Evolutionary conservation across 2,329 filamentous ascomycete genomes (phyloP), one percentile per base, ranked within the genome.

Genomic region (Eurotiales sp.): DNA sequence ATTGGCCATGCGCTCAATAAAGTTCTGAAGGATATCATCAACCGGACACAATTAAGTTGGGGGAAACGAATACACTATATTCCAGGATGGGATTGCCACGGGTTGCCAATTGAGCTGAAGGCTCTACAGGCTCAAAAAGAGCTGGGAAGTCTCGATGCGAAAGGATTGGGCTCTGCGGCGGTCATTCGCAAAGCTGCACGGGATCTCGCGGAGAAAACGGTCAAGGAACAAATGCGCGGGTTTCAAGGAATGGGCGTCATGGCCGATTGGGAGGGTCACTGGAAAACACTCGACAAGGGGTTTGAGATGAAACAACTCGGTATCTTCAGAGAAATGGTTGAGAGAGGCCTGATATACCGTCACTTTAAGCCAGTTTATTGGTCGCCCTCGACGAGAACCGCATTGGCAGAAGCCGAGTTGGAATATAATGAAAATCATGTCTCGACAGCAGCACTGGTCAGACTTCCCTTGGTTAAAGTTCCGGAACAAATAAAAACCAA

Each of bases 1-100:
- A 84, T 95, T 55, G 93, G 93, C 2, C 93, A 99, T 76, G 90
- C 93, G 30, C 76, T 99, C 65, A 99, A 99, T 72, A 99, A 99
- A 73, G 86, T 97, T 60, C 77, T 96, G 54, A 99, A 99, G 75
- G 93, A 99, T 71, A 88, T 97, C 63, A 88, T 95, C 55, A 79
- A 90, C 60, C 83, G 93, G 36, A 84, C 86, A 55, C 84, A 96
- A 72, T 75, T 97, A 54, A 83, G 88, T 55, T 80, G 86, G 64
- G 93, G 89, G 15, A 85, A 81, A 59, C 79, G 82, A 56, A 85
- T 97, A 29, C 78, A 84, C 34, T 99, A 95, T 64, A 78, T 90
- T 14, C 93, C 93, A 2, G 92, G 93, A 41, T 99, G 93, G 93
- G 95, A 99, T 67, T 99, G 93, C 59, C 93, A 99, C 75, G 93